Conservation (phyloP, 164 flowering plant genomes). For the Dillenia suffruticosa region DNA sequence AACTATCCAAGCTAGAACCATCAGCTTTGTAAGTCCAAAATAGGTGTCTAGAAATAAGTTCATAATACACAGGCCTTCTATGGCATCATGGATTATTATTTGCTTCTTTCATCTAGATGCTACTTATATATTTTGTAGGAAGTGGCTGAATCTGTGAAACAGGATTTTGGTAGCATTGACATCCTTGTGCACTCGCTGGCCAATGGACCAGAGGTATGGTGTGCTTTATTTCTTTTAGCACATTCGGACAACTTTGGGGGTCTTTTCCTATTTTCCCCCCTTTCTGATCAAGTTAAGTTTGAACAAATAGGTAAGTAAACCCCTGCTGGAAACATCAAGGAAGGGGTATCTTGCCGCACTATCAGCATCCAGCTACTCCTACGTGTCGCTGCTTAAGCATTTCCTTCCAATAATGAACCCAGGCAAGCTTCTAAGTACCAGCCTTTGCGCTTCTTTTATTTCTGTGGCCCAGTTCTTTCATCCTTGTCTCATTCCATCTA, state of each 20-base stretch:
- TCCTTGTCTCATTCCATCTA: neutral
- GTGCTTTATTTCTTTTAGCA: neutral
- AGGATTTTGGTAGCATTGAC: conserved; percentile 95
- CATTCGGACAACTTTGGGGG: too few relatives aligned
- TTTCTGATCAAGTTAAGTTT: neutral
- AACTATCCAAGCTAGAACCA: too few relatives aligned
- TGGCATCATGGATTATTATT: too few relatives aligned
- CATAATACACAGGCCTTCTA: too few relatives aligned
- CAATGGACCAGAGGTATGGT: conserved; percentile 92
- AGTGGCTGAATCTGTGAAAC: conserved; percentile 78
- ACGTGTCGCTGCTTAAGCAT: conserved; percentile 83
- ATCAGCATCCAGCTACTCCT: conserved; percentile 96
- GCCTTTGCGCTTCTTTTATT: neutral
- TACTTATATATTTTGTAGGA: conserved; percentile 45
- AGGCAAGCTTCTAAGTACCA: conserved; percentile 38
- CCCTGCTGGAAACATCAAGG: conserved; percentile 89
- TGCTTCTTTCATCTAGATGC: neutral
- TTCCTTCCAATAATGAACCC: conserved; percentile 94
- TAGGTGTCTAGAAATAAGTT: too few relatives aligned
- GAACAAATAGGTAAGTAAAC: conserved; percentile 70
- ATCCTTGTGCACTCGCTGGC: conserved; percentile 98
- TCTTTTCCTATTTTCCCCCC: neutral
- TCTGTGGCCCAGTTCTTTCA: neutral
- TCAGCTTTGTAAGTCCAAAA: too few relatives aligned
- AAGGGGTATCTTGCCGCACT: conserved; percentile 92